Base-by-base conservation (phyloP, 2,329 filamentous ascomycete genomes). In the Didymella glomerata region DNA sequence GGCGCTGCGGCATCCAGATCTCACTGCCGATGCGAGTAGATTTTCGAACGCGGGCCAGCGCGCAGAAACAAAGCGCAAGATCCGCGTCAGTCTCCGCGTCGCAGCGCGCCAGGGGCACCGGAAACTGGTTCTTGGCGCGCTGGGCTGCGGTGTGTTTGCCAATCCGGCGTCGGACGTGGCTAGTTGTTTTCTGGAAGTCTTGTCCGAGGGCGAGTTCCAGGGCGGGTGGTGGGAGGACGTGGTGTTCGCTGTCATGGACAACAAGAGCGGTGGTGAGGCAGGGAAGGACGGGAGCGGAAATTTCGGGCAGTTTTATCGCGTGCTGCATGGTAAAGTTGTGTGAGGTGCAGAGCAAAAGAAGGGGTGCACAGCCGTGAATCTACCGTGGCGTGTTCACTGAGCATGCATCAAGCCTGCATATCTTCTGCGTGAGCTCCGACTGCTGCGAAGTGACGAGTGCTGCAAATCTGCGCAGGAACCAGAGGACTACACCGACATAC, bases 71-170 rank as follows among this genome's bases (percentile, higher is more conserved):
- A 86, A 85, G 73, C 77, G 82, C 44, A 90, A 90, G 73, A 90
- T 91, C 80, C 78, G 87, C 22, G 70, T 88, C 18, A 80, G 83
- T 18, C 74, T 91, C 50, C 80, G 88, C 4, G 82, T 88, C 55
- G 86, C 87, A 2, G 88, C 82, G n/a, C 70, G 70, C 4, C 79
- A 84, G 27, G 80, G 80, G 1, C 87, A 90, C 67, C 78, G 82
- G 22, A 79, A 83, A 64, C 75, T 92, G 9, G 85, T 92, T 5
- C 79, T 92, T 1, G 89, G 89, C 0, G 88, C 89, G 0, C 70
- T 92, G 48, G 89, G 89, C 0, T 92, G 89, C 66, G 89, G 89
- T 3, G 87, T 84, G 0, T 90, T 90, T 71, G 67, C 65, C 0
- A 90, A 91, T 70, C 89, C 89, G 9, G 80, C 81, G 0, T 75